phyloP scores from a whole-genome alignment of 83 land plant species.

The Picea mariana region DNA sequence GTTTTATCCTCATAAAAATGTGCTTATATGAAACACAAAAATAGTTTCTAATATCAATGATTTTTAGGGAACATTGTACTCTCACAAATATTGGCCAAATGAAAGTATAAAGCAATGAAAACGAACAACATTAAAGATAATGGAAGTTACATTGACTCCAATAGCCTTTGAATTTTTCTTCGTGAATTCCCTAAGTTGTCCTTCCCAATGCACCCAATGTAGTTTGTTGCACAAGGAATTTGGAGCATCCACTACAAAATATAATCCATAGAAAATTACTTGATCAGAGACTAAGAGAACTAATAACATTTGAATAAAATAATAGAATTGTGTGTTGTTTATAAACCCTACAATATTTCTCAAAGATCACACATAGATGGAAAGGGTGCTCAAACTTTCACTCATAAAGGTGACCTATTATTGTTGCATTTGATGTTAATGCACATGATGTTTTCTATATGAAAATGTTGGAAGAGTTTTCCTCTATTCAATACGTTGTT shows the following conservation, averaged over 20 bases:
- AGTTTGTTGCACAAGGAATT: constrained; percentile 90
- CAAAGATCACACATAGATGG: too few species aligned
- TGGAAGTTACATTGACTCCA: constrained; percentile 74
- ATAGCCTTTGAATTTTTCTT: constrained; percentile 62
- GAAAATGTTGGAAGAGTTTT: too few species aligned
- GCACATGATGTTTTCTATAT: too few species aligned
- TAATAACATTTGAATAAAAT: constrained; percentile 2
- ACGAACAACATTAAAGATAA: constrained; percentile 5
- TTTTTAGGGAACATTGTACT: neutral
- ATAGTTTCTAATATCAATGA: neutral
- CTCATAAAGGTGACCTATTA: too few species aligned
- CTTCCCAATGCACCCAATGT: constrained; percentile 97
- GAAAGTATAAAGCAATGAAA: too few species aligned
- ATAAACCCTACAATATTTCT: too few species aligned
- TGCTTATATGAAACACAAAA: constrained; percentile 36
- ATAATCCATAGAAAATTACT: constrained; percentile 8
- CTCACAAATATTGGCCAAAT: neutral
- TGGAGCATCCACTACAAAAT: constrained; percentile 94
- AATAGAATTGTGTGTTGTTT: neutral
- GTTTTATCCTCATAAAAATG: constrained; percentile 41
- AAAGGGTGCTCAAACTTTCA: too few species aligned
- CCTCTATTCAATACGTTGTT: too few species aligned
- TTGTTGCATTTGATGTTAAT: neutral
- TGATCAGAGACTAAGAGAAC: neutral
- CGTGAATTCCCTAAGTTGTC: constrained; percentile 97